Base-by-base conservation (phyloP, 345 rosid species). In the Boechera retrofracta region DNA sequence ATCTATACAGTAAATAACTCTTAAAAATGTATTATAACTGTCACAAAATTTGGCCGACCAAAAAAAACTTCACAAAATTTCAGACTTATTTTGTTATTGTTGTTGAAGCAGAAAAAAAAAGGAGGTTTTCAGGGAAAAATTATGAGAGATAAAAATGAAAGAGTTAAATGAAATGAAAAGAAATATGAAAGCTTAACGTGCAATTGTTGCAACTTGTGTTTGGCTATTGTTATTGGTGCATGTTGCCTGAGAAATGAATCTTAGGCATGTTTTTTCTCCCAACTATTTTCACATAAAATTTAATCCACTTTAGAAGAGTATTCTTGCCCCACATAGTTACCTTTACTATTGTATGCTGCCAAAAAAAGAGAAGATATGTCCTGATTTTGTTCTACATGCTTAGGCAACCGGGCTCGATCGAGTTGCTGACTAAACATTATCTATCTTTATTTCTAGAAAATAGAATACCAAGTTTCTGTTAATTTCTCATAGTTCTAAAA, bases 221-320 rank as follows among this genome's bases (percentile, higher is more conserved):
- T 72, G 70, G 78, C 42, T 73, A 58, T 48, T 71, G 67, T 71
- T 77, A 54, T 60, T 59, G 77, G 77, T 72, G 77, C 80, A 71
- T 77, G 47, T 64, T 71, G 77, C 54, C 53, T 65, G 48, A 58
- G 55, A 49, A 65, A 36, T 65, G 77, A 78, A 78, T 78, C 81
- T 78, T 35, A 57, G 39, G 58, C 42, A 59, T 71, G 67, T 21
- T 67, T 42, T 42, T 39, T 36, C 67, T 42, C 54, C 16, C 48
- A 65, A 33, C 28, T 60, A 9, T 31, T 39, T 68, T 48, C 11
- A 28, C 71, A 31, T 45, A 54, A 77, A 70, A 54, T 33, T 26
- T 12, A 61, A 33, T 61, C 21, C 16, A 71, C 67, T 55, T 63
- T 65, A 64, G 39, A 78, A 51, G 64, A 78, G 78, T 67, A 60